Evolutionary conservation across 2,329 filamentous ascomycete genomes (phyloP), one percentile per base, ranked within the genome.

Genomic region (Pseudocercospora pini-densiflorae): DNA sequence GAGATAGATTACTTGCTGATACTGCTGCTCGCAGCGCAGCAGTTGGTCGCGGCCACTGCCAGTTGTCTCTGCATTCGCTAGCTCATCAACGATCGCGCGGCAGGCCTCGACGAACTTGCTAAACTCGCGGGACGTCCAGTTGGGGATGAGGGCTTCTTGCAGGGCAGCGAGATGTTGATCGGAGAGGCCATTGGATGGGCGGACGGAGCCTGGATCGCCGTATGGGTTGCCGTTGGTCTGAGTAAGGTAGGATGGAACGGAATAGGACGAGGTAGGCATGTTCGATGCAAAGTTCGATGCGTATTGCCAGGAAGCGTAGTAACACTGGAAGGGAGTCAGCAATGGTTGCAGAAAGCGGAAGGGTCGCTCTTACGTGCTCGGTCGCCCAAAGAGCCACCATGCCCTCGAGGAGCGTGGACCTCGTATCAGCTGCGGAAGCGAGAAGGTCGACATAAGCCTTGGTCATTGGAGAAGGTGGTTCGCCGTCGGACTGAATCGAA

Each of bases 351-450:
- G 10, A 24, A 40, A 55, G 31, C 21, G 19, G 16, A 9, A 14
- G 29, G n/a, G 40, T 19, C 19, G 16, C 23, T 75, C 80, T 54
- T 78, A 83, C 82, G 69, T 84, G 87, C 79, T 94, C 91, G 1
- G 89, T 92, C n/a, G 88, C 88, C 88, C 90, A 94, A 24, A 93
- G 85, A n/a, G 92, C 84, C 2, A 92, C 85, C 68, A 92, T 82
- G 5, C 89, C 90, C 75, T 93, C 90, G 2, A 93, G 79, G 73
- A 92, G 75, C 1, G 79, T 83, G 2, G 81, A 80, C 7, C 81
- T 82, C 0, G 83, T 79, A 59, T 83, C 82, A 12, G 86, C 82
- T 3, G 83, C 84, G n/a, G 82, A 84, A 63, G 88, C 85, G 4
- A 92, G 85, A 21, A 88, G 78, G 73, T 88, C 86, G n/a, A 87